Conservation (phyloP, 2,329 filamentous ascomycete species). For the Penicillium griseofulvum region DNA sequence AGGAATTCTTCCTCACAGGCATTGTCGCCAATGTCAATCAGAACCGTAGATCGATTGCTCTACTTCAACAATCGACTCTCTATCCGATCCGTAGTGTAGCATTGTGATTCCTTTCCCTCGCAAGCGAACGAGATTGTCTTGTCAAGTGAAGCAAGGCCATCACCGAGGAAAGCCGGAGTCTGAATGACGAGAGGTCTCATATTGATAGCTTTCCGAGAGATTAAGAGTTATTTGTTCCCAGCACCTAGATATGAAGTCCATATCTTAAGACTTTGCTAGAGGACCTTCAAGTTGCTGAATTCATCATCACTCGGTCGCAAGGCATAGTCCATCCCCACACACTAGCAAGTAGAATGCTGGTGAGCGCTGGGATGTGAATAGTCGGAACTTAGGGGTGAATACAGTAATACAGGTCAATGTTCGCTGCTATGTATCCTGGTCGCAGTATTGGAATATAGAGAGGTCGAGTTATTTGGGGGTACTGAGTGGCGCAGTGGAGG, state of each 20-base stretch:
- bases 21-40: neutral
- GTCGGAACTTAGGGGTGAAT: neutral
- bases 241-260: constrained; percentile 18
- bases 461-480: neutral
- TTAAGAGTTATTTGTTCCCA: constrained; percentile 1
- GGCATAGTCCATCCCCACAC: constrained; percentile 12
- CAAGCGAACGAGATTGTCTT: constrained; percentile 17
- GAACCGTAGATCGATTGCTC: neutral
- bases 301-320: constrained; percentile 17
- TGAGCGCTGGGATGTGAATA: neutral
- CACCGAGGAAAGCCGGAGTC: constrained; percentile 19
- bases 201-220: constrained; percentile 15
- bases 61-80: neutral
- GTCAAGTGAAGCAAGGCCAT: constrained; percentile 2
- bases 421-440: neutral
- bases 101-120: constrained; percentile 14
- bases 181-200: constrained; percentile 14
- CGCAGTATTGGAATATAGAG: neutral
- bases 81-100: neutral
- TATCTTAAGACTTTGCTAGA: constrained; percentile 17
- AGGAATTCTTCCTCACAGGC: neutral
- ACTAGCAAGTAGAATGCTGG: neutral
- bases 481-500: neutral
- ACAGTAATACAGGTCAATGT: neutral
- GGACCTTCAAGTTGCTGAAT: constrained; percentile 14